Conservation (phyloP, 768 basidiomycete genomes). For the Leccinellum rugosiceps region DNA sequence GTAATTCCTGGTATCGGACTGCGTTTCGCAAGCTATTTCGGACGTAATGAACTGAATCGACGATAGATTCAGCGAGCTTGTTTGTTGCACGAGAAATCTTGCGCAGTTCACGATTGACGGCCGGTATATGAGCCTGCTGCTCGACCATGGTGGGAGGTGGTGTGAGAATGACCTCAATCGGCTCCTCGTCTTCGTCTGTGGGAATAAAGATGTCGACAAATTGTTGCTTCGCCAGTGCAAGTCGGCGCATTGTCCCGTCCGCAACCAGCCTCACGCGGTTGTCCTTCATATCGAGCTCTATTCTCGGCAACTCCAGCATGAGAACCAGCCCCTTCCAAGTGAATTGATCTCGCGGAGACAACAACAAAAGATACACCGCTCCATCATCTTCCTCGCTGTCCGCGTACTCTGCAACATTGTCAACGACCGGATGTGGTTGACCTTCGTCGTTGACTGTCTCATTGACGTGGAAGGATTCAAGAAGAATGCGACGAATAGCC, state of each 20-base stretch:
- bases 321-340: slow-evolving; percentile 90
- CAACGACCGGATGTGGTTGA: slow-evolving; percentile 38
- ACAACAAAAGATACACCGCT: slow-evolving; percentile 74
- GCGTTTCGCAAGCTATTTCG: slow-evolving; percentile 60
- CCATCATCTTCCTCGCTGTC: slow-evolving; percentile 56
- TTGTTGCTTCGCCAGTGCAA: slow-evolving; percentile 71
- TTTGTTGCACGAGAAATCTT: slow-evolving; percentile 90
- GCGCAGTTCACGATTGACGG: slow-evolving; percentile 83
- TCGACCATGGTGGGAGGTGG: slow-evolving; percentile 59
- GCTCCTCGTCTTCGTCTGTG: slow-evolving; percentile 62
- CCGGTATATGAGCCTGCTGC: slow-evolving; percentile 86
- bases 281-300: slow-evolving; percentile 83
- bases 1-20: slow-evolving; percentile 72
- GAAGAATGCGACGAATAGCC: slow-evolving; percentile 73
- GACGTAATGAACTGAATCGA: slow-evolving; percentile 88
- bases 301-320: slow-evolving; percentile 66
- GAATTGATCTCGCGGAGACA: slow-evolving; percentile 84
- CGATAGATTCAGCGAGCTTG: slow-evolving; percentile 87
- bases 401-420: slow-evolving; percentile 34
- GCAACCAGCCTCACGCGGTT: slow-evolving; percentile 90
- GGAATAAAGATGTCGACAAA: slow-evolving; percentile 65
- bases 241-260: slow-evolving; percentile 78
- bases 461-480: slow-evolving; percentile 80
- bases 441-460: slow-evolving; percentile 55
- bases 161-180: slow-evolving; percentile 40